A percentile compares a stretch with the other conserved stretches of the same genome.
Conservation (phyloP, 129 eudicot genomes). For the Flaveria brownii region DNA sequence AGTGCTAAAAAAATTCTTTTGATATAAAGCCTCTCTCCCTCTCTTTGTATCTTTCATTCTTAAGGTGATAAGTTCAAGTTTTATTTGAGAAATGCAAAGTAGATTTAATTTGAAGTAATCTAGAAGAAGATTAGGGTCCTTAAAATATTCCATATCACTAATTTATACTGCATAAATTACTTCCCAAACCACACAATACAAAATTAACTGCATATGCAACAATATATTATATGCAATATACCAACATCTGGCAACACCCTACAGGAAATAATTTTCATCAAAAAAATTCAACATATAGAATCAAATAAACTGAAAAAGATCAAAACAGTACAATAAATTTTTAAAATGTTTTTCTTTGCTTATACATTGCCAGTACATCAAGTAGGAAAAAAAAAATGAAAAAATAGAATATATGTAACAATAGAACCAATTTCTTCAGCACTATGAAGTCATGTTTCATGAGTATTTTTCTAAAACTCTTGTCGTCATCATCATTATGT, state of each 20-base stretch:
- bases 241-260: not conserved
- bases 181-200: too few species aligned
- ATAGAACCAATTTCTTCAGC: constrained; percentile 19
- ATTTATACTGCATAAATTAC: too few species aligned
- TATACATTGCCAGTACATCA: constrained; percentile 28
- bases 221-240: too few species aligned
- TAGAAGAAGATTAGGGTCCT: too few species aligned
- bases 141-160: too few species aligned
- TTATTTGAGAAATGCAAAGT: too few species aligned
- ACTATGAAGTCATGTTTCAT: constrained; percentile 24
- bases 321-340: not conserved
- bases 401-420: constrained; percentile 30
- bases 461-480: constrained; percentile 5
- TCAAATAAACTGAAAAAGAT: not conserved
- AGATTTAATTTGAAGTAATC: too few species aligned
- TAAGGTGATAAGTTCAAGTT: too few species aligned
- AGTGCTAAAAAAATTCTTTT: too few species aligned
- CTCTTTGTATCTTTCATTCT: too few species aligned
- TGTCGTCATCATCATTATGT: constrained; percentile 16
- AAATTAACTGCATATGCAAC: not conserved
- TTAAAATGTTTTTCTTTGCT: constrained; percentile 26
- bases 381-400: constrained; percentile 20
- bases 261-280: not conserved
- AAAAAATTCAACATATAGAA: not conserved
- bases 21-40: too few species aligned